Conservation (phyloP, 169 alveolate genomes). For the Cryptosporidium parvum region DNA sequence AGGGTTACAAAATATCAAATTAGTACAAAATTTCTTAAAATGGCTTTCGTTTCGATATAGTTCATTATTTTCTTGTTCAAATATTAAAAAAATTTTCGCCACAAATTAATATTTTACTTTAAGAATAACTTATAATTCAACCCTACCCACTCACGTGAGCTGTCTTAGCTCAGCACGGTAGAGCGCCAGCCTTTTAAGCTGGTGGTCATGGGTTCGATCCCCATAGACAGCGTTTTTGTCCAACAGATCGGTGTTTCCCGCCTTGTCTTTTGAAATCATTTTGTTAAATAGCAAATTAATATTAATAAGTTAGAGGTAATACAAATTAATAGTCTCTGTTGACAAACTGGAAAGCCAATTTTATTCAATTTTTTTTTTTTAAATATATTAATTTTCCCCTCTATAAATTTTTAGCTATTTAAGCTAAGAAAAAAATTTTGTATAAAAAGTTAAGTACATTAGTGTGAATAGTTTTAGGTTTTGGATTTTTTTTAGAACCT, state of each 20-base stretch:
- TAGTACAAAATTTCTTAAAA: too few relatives aligned
- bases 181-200: conserved; percentile 92
- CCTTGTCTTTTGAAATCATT: neutral
- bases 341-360: neutral
- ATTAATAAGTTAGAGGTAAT: neutral
- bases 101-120: neutral
- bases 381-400: too few relatives aligned
- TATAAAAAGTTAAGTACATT: too few relatives aligned
- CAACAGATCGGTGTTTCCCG: neutral
- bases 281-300: neutral
- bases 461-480: neutral
- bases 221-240: conserved; percentile 79
- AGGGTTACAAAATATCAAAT: neutral
- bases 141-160: conserved; percentile 1
- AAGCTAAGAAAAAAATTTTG: neutral
- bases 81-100: neutral
- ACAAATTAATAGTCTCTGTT: neutral
- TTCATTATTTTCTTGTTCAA: neutral
- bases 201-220: conserved; percentile 93
- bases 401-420: too few relatives aligned
- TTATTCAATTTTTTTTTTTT: too few relatives aligned
- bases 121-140: neutral
- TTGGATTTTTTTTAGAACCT: too few relatives aligned
- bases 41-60: neutral
- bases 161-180: conserved; percentile 84